phyloP scores from a whole-genome alignment of 2,329 filamentous ascomycete genomes.

The Pseudogymnoascus sp. region DNA sequence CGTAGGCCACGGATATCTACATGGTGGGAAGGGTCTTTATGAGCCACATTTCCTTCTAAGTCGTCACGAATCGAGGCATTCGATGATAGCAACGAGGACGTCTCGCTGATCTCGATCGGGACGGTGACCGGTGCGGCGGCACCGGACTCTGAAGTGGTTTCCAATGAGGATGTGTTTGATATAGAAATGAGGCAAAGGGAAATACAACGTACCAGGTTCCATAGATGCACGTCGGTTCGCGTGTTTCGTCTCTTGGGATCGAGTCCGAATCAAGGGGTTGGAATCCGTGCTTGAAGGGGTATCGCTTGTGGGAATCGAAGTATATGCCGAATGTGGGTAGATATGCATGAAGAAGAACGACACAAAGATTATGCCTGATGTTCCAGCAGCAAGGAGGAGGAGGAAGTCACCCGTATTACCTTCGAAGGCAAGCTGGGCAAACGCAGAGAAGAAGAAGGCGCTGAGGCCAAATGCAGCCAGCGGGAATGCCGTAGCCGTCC shows the following conservation, averaged over 20 bases:
- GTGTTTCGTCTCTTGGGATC: constrained; percentile 38
- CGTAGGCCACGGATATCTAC: constrained; percentile 84
- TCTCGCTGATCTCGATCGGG: constrained; percentile 56
- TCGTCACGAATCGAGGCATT: constrained; percentile 37
- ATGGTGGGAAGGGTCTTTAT: constrained; percentile 69
- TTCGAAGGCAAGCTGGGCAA: constrained; percentile 72
- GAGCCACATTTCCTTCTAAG: constrained; percentile 48
- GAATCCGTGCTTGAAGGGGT: constrained; percentile 25
- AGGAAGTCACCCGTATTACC: constrained; percentile 79
- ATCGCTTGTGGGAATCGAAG: constrained; percentile 35
- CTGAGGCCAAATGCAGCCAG: constrained; percentile 89
- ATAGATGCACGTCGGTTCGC: constrained; percentile 34
- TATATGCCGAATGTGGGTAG: constrained; percentile 50
- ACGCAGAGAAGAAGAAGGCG: constrained; percentile 87
- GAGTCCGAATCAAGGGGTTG: constrained; percentile 38
- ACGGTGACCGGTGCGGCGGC: constrained; percentile 26
- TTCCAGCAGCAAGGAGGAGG: constrained; percentile 72
- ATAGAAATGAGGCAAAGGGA: constrained; percentile 28
- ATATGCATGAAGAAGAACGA: constrained; percentile 83
- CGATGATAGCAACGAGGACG: constrained; percentile 70
- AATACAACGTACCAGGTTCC: constrained; percentile 61
- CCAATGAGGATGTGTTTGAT: constrained; percentile 27
- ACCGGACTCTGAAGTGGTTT: constrained; percentile 23
- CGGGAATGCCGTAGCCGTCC: constrained; percentile 90
- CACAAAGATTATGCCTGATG: constrained; percentile 65